Conservation (phyloP, 352 stramenopile species). For the Globisporangium viniferum region DNA sequence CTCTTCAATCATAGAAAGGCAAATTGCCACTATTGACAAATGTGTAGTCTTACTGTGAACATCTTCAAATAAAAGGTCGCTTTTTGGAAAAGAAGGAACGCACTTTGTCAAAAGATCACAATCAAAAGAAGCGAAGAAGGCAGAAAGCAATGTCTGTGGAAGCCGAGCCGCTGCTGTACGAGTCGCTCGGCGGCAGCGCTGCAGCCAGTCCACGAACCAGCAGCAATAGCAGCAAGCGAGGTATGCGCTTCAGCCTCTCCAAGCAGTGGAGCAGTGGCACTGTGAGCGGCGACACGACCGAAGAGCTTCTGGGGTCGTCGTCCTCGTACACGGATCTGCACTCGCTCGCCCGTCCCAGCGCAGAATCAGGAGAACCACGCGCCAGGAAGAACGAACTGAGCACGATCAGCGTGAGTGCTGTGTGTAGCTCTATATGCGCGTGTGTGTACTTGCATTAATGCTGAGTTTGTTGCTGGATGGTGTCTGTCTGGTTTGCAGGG, state of each 20-base stretch:
- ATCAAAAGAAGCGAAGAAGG: not conserved
- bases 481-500: slow-evolving; percentile 26
- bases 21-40: not conserved
- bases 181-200: slow-evolving; percentile 21
- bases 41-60: not conserved
- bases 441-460: not conserved
- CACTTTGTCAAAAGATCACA: not conserved
- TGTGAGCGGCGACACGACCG: not conserved
- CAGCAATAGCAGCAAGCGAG: slow-evolving; percentile 1
- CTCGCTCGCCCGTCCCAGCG: slow-evolving; percentile 22
- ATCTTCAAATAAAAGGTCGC: not conserved
- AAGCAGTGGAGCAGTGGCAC: slow-evolving; percentile 13
- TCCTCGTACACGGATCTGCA: slow-evolving; percentile 46
- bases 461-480: not conserved
- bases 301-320: slow-evolving; percentile 4
- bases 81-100: not conserved
- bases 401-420: slow-evolving; percentile 36
- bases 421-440: not conserved
- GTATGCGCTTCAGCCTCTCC: slow-evolving; percentile 10
- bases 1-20: not conserved
- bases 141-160: slow-evolving; percentile 21
- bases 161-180: slow-evolving; percentile 35
- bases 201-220: not conserved
- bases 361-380: not conserved
- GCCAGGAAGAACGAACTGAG: slow-evolving; percentile 30